Percentiles rank a stretch among this genome's conserved stretches.
These are phyloP conservation scores for Gossypium gossypioides DNA, from an alignment of 441 rosid genomes.

Conservation along the genomic window DNA sequence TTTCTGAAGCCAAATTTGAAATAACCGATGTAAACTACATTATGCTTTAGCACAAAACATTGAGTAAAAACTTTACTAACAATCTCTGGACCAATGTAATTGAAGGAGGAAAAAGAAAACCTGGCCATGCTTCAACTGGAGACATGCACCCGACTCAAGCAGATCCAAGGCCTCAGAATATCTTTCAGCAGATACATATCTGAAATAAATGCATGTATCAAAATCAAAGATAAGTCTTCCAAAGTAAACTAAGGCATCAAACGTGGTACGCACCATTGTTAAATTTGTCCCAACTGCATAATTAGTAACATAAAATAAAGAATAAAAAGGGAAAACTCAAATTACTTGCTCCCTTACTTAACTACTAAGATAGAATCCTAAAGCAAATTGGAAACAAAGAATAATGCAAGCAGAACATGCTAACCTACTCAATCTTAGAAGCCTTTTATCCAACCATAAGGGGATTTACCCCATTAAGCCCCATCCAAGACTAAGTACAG, in stretches of 20 bases:
- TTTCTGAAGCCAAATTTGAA: not conserved
- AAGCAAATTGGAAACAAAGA: not conserved
- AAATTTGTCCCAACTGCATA: not conserved
- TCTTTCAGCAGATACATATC: conserved; percentile 71
- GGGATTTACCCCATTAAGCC: not conserved
- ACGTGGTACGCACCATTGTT: not conserved
- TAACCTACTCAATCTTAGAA: not conserved
- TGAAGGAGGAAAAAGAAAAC: conserved; percentile 29
- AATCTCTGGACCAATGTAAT: not conserved
- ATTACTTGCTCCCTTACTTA: not conserved
- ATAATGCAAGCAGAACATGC: not conserved
- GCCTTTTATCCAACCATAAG: not conserved
- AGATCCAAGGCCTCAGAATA: conserved; percentile 72
- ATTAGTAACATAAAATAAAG: not conserved
- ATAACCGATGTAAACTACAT: not conserved
- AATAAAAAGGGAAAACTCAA: not conserved
- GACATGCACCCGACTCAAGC: conserved; percentile 70
- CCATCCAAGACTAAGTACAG: not conserved
- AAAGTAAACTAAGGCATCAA: not conserved
- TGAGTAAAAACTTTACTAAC: not conserved
- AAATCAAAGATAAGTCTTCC: not conserved
- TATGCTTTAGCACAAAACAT: not conserved
- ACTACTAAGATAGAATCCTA: not conserved
- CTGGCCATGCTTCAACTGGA: conserved; percentile 67
- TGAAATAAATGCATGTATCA: conserved; percentile 21